Conservation (phyloP, 108 stramenopile genomes). For the Cyclotella kingstonii region DNA sequence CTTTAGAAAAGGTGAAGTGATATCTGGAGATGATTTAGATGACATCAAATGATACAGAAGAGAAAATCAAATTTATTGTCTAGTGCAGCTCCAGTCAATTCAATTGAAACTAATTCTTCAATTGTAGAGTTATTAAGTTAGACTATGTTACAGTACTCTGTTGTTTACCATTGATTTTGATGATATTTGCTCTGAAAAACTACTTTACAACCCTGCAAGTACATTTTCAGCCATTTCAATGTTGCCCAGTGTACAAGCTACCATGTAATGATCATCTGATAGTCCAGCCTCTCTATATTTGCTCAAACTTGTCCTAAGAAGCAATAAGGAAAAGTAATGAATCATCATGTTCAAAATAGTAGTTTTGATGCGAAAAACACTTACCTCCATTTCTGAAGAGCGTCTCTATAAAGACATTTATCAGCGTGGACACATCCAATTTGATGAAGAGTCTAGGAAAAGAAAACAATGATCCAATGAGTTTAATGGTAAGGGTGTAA, state of each 20-base stretch:
- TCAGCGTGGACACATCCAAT: slow-evolving; percentile 49
- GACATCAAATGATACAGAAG: too few relatives aligned
- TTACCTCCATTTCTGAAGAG: slow-evolving; percentile 52
- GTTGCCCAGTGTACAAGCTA: slow-evolving; percentile 55
- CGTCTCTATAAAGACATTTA: slow-evolving; percentile 35
- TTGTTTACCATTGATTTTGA: too few relatives aligned
- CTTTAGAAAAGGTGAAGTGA: too few relatives aligned
- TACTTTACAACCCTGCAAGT: slow-evolving; percentile 13
- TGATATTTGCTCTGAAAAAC: too few relatives aligned
- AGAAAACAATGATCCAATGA: too few relatives aligned
- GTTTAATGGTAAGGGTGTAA: too few relatives aligned
- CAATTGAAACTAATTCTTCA: too few relatives aligned
- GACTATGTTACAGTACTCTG: too few relatives aligned
- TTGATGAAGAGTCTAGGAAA: slow-evolving; percentile 47
- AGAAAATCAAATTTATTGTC: too few relatives aligned
- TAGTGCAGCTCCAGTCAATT: too few relatives aligned
- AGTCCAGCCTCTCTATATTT: slow-evolving; percentile 51
- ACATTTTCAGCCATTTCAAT: slow-evolving; percentile 59
- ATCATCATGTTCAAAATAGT: neutral
- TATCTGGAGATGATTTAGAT: too few relatives aligned
- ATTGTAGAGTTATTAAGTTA: too few relatives aligned
- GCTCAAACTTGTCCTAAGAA: slow-evolving; percentile 27
- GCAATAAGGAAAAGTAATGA: neutral
- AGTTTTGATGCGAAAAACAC: neutral
- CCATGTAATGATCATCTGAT: slow-evolving; percentile 53